Base-by-base conservation (phyloP, 208 protist genomes). In the Polymyxa betae region DNA sequence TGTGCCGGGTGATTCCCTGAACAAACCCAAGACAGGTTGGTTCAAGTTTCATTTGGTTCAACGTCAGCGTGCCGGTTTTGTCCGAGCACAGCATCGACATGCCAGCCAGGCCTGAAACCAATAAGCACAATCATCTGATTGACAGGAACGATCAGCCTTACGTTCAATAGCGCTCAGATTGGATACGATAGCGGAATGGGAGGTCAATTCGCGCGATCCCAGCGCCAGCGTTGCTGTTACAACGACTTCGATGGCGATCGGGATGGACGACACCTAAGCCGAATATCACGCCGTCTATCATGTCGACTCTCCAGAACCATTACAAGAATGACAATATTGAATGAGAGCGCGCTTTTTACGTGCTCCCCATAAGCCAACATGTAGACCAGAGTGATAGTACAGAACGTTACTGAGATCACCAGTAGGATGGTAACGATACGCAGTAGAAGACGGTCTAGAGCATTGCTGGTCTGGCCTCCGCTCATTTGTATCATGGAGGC, bases 31-130 rank as follows among this genome's bases (percentile, higher is more conserved):
- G 20, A 45, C 87, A 89, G 1, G 10, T 20, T 24, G 89, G 12
- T 43, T 90, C 20, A 16, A 90, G 10, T 12, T 89, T 24, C 89
- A 90, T 45, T n/a, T 97, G 95, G 94, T 98, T 98, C 89, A 97
- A 92, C 66, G 96, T 98, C 91, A 98, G 93, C 38, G 97, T 98
- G 44, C 96, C 97, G 10, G 97, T 98, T 93, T 98, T 98, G 93
- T 98, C 97, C 35, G 95, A 97, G 94, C 96, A 98, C 60, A 97
- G 95, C 12, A 77, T 64, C 32, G 40, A 64, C 89, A 90, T 90
- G 1, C 89, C 89, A 0, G 89, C 89, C 44, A 90, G 49, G 24
- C 66, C 88, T 60, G 49, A 29, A 24, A 60, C 24, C 5, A 5
- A 60, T 24, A 60, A 60, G 12, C 49, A 29, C 24, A 5, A 24